Percentiles rank a stretch among this genome's conserved stretches.
These are phyloP conservation scores for Zasmidium cellare DNA, from an alignment of 2,329 filamentous ascomycete species.

Conservation along the genomic window DNA sequence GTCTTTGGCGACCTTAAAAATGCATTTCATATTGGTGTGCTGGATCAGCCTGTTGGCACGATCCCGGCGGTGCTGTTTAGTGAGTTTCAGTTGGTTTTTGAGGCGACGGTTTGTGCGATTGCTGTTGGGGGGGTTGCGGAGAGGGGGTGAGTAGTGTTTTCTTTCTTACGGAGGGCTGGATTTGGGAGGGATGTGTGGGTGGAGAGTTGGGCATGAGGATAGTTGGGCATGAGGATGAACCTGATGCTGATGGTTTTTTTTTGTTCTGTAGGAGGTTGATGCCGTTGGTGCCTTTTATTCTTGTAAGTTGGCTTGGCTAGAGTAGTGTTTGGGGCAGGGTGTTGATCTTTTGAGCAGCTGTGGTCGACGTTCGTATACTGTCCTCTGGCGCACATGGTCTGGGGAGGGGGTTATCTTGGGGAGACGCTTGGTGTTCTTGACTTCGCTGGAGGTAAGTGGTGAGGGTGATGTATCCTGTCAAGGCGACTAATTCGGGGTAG, in stretches of 20 bases:
- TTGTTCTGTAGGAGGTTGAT: constrained; percentile 36
- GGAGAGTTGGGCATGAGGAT: too few relatives aligned
- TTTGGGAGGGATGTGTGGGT: neutral
- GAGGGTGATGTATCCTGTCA: neutral
- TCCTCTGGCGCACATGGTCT: constrained; percentile 52
- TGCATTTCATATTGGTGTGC: constrained; percentile 47
- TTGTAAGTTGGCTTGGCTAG: constrained; percentile 20
- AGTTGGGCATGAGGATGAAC: too few relatives aligned
- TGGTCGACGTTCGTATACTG: constrained; percentile 53
- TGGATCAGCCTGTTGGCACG: constrained; percentile 50
- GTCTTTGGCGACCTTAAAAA: constrained; percentile 50
- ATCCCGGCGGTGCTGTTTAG: constrained; percentile 54
- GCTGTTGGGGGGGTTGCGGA: constrained; percentile 52
- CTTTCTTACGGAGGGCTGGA: neutral
- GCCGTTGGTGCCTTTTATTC: constrained; percentile 51
- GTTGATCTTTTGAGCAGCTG: constrained; percentile 24
- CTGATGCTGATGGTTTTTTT: too few relatives aligned
- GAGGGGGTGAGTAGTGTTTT: constrained; percentile 33
- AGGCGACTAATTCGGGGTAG: neutral
- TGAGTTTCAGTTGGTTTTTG: constrained; percentile 54
- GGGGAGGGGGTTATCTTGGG: constrained; percentile 48
- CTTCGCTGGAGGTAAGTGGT: constrained; percentile 42
- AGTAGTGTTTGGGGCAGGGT: neutral
- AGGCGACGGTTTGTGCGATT: constrained; percentile 54
- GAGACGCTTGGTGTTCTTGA: constrained; percentile 46